These are phyloP conservation scores for Lentinula novae-zelandiae DNA, from an alignment of 1,284 basidiomycete species.

Conservation along the genomic window DNA sequence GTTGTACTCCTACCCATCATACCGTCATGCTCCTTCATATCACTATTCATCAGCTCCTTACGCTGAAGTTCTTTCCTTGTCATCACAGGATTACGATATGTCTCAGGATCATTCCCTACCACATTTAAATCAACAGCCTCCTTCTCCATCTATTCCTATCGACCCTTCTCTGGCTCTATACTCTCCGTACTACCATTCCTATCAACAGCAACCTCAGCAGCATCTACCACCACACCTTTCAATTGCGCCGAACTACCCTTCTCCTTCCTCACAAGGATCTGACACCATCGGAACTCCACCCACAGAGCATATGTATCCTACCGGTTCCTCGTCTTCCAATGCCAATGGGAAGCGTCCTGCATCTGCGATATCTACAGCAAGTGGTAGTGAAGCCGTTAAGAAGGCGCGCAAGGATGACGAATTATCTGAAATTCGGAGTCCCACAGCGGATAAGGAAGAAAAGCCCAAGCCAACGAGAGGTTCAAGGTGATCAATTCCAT, in stretches of 20 bases:
- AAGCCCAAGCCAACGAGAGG: constrained; percentile 87
- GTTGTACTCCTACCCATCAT: constrained; percentile 34
- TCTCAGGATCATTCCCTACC: constrained; percentile 33
- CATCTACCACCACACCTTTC: constrained; percentile 42
- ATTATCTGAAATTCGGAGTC: constrained; percentile 43
- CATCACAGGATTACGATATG: constrained; percentile 33
- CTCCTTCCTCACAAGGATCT: constrained; percentile 72
- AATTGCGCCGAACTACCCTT: constrained; percentile 45
- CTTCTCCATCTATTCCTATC: constrained; percentile 57
- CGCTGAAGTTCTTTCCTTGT: constrained; percentile 19
- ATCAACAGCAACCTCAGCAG: constrained; percentile 34
- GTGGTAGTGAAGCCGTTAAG: constrained; percentile 45
- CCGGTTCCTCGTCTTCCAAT: constrained; percentile 39
- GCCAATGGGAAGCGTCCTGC: constrained; percentile 65
- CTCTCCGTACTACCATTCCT: constrained; percentile 48
- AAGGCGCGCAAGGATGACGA: constrained; percentile 61
- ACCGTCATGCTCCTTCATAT: constrained; percentile 30
- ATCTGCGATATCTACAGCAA: constrained; percentile 40
- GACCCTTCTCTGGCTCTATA: constrained; percentile 66
- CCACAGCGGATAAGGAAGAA: constrained; percentile 58
- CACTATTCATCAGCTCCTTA: constrained; percentile 29
- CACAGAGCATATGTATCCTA: constrained; percentile 52
- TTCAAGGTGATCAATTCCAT: constrained; percentile 55
- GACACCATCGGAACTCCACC: constrained; percentile 72
- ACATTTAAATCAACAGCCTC: constrained; percentile 49